Evolutionary conservation across 257 asterid species (phyloP), one percentile per base, ranked within the genome.

Genomic region (Solanum corneliomulleri): DNA sequence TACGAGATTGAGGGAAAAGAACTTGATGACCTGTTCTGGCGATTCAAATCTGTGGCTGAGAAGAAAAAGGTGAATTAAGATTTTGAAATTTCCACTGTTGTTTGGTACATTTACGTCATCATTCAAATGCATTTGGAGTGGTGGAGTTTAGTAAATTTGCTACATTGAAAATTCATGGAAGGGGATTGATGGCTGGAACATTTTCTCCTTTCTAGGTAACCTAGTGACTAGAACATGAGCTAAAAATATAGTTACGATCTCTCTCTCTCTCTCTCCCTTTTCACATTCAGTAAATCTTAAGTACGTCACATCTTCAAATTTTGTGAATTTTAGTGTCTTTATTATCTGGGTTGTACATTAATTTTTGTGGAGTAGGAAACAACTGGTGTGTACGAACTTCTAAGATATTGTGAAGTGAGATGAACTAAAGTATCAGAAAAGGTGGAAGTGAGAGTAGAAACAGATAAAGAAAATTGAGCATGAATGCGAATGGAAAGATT

Each of bases 31-130:
- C 98, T 96, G 71, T 96, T 96, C 88, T 62, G 95, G 91, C 99
- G 98, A 84, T 96, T 94, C 92, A 96, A 96, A 92, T 92, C 92
- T 87, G 97, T 95, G 18, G 99, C 99, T 29, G 98, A 95, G 91
- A 95, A 91, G 89, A 97, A 97, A 92, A 97, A 97, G 98, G 98
- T 97, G 89, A 87, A 33, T 82, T 6, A 86, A 66, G 58, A 80
- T 75, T 58, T 64, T 35, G 39, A 33, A 74, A 31, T 81, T 49
- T 44, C 68, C 82, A 64, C 72, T 31, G 60, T 15, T 81, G 45
- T 84, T 7, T n/a, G 20, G 85, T 81, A 81, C 49, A 81, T 81
- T 81, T 81, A 31, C 29, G 9, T 49, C 41, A 52, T 81, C 44
- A 81, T 49, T 81, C 69, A 45, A 27, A 47, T 78, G 42, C 42